Evolutionary conservation across 2,329 filamentous ascomycete species (phyloP), one percentile per base, ranked within the genome.

Genomic region (Penicillium sp.): DNA sequence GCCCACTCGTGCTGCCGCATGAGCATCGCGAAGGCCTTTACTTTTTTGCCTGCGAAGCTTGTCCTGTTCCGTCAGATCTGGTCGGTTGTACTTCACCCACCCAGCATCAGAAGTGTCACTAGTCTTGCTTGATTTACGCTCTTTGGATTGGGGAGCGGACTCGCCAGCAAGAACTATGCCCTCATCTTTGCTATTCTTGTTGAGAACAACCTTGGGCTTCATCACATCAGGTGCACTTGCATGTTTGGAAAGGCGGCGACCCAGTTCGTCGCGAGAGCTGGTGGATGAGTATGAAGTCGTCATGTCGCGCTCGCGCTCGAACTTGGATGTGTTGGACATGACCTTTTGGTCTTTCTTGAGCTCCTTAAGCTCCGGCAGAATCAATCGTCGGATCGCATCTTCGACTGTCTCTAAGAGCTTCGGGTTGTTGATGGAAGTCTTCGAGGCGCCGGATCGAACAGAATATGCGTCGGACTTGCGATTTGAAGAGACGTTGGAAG

Each of bases 391-490:
- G 68, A 97, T 96, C 14, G 92, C 92, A 75, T 96, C 92, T 76
- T 97, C 93, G 3, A 97, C 93, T 0, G 92, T 95, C 68, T 95
- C 90, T 2, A 97, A 82, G 2, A 97, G 79, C 70, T 91, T 95
- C 0, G 93, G 93, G 68, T 97, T 96, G 76, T 96, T 96, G 72
- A 96, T 90, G 0, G 90, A 93, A 3, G 91, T 90, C 57, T 83
- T 83, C 19, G 83, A 84, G 33, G 79, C 80, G 35, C 82, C 82
- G 29, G 85, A 86, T 37, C 79, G 79, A 62, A 84, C 82, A 9
- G 86, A 89, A 59, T 83, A 80, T 53, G 80, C 77, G 65, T 86
- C 82, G 16, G 83, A 84, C 60, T 79, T 79, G 35, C 81, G 80
- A 63, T 83, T 84, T 11, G 78, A 72, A 57, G 77, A 80, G 54